Base-by-base conservation (phyloP, 176 grass and related monocot genomes). In the Oryza punctata region DNA sequence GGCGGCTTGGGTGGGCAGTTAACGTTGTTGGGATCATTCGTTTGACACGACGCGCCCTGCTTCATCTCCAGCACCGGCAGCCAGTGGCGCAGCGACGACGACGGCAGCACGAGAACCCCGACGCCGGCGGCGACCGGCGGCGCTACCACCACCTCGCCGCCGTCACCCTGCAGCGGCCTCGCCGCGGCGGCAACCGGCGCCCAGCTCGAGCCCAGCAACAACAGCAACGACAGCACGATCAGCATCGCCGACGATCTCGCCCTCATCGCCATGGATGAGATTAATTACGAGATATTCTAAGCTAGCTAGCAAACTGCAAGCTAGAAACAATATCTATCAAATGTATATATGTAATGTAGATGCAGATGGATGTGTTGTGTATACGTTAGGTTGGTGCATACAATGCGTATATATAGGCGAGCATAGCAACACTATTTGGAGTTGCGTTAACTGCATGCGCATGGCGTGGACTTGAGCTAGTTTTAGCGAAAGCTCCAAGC, bases 1-100 rank as follows among this genome's bases (percentile, higher is more conserved):
- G 5, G 14, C 16, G 50, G 50, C 50, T 54, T 54, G 4, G 50
- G 50, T 54, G 65, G 83, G 21, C 74, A 85, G 16, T 0, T 0
- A 11, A 67, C 30, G 32, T 78, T 85, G 74, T 85, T 78, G 47
- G 83, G 74, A 14, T 44, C 38, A 45, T 65, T 78, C 12, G 83
- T 85, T 3, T 1, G 1, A 30, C 83, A 78, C 11, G 74, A 85
- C 18, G 49, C 12, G 13, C 6, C 6, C 74, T 77, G 74, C 83
- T 85, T 78, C 83, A 85, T 85, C 37, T 78, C 83, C 33, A 78
- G 73, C 3, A 75, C 33, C 49, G 50, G 83, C 3, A 57, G 82
- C 65, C 59, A 18, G 49, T 70, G 73, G 33, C 49, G 54, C 74
- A 30, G 3, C 67, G 32, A 12, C 40, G 74, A 78, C 35, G 52